phyloP scores from a whole-genome alignment of 179 eudicot species.

The Silene vulgaris region DNA sequence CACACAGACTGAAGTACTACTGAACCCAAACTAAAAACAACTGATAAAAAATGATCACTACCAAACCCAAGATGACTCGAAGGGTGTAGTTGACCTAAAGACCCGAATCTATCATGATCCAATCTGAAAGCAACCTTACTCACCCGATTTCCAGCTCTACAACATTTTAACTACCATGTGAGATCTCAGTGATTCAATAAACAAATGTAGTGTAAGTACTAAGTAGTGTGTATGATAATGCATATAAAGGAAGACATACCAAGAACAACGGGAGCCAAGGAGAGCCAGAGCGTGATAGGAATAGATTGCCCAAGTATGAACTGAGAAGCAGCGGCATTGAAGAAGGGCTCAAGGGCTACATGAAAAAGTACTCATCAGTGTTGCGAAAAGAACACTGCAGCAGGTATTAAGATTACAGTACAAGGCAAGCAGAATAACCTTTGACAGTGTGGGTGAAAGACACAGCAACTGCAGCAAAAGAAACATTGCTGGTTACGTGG shows the following conservation, averaged over 20 bases:
- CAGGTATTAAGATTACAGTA: neutral
- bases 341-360: constrained; percentile 95
- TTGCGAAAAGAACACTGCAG: neutral
- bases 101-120: too few relatives aligned
- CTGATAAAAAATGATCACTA: too few relatives aligned
- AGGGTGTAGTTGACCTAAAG: too few relatives aligned
- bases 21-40: too few relatives aligned
- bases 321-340: constrained; percentile 98
- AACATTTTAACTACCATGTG: too few relatives aligned
- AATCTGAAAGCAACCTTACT: too few relatives aligned
- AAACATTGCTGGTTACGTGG: constrained; percentile 90
- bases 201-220: too few relatives aligned
- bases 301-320: constrained; percentile 82
- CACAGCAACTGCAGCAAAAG: constrained; percentile 97
- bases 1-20: too few relatives aligned
- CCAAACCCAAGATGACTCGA: too few relatives aligned
- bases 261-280: constrained; percentile 84
- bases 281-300: constrained; percentile 77
- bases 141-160: too few relatives aligned
- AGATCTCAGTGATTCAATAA: too few relatives aligned
- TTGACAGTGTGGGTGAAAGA: constrained; percentile 94
- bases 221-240: too few relatives aligned
- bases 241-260: constrained; percentile 40
- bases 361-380: neutral
- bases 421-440: constrained; percentile 34